A percentile compares a stretch with the other conserved stretches of the same genome.
Conservation (phyloP, 208 protist species). For the Trypanosoma theileri region DNA sequence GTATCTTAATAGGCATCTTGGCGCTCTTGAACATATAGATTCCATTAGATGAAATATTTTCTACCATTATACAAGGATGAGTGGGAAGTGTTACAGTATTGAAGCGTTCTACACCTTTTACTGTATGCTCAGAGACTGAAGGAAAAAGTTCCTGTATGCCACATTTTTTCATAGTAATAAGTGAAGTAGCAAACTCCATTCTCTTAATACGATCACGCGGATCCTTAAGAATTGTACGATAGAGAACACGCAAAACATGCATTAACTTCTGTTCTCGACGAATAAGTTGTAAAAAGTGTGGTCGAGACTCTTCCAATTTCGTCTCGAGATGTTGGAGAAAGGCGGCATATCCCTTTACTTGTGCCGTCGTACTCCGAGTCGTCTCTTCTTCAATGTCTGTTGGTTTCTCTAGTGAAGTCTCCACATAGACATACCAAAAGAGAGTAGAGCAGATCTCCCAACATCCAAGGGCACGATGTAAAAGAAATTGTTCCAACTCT, state of each 20-base stretch:
- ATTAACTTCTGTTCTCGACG: conserved; percentile 50
- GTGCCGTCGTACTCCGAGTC: background rate
- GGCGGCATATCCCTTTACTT: conserved; percentile 1
- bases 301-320: conserved; percentile 32
- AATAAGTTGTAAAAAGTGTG: conserved; percentile 54
- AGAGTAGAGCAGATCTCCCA: conserved; percentile 85
- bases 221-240: conserved; percentile 35
- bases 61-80: conserved; percentile 51
- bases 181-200: conserved; percentile 39
- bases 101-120: background rate
- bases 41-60: conserved; percentile 37
- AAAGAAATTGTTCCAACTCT: conserved; percentile 56
- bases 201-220: conserved; percentile 45
- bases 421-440: conserved; percentile 64
- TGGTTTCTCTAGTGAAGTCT: conserved; percentile 29
- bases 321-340: conserved; percentile 40
- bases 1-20: conserved; percentile 69
- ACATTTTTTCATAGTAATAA: conserved; percentile 53
- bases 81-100: conserved; percentile 55
- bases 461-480: conserved; percentile 46
- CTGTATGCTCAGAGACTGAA: background rate
- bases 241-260: conserved; percentile 40
- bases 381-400: conserved; percentile 1
- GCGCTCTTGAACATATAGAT: conserved; percentile 87
- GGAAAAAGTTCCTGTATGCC: conserved; percentile 58